These are phyloP conservation scores for Epichloe brachyelytri DNA, from an alignment of 2,329 filamentous ascomycete species.

Conservation along the genomic window DNA sequence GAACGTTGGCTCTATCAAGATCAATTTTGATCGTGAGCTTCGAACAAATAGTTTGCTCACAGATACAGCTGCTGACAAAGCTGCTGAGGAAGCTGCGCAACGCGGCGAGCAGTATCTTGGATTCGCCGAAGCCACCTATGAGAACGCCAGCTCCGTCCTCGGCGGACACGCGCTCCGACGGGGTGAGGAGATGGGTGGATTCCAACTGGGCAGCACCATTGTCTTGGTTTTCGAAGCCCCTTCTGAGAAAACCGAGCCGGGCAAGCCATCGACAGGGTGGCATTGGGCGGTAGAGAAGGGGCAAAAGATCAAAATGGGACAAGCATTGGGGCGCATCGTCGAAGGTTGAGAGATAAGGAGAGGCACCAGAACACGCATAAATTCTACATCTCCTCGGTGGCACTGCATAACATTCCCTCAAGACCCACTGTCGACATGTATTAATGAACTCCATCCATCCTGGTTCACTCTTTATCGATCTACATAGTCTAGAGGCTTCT, in stretches of 20 bases:
- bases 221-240: slow-evolving; percentile 96
- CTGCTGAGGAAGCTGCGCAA: slow-evolving; percentile 64
- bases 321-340: slow-evolving; percentile 67
- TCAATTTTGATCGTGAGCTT: slow-evolving; percentile 93
- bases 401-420: neutral
- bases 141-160: slow-evolving; percentile 60
- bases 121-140: slow-evolving; percentile 85
- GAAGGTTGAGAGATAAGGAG: slow-evolving; percentile 25
- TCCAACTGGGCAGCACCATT: slow-evolving; percentile 88
- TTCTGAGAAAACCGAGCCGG: slow-evolving; percentile 38
- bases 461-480: neutral
- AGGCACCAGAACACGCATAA: neutral
- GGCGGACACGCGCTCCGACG: slow-evolving; percentile 71
- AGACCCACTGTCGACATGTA: neutral
- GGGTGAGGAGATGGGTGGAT: slow-evolving; percentile 97
- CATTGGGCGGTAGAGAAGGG: slow-evolving; percentile 80
- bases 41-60: slow-evolving; percentile 86
- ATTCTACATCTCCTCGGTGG: neutral
- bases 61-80: slow-evolving; percentile 80
- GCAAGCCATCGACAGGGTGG: slow-evolving; percentile 55
- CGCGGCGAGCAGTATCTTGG: slow-evolving; percentile 78
- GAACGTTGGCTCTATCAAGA: slow-evolving; percentile 89
- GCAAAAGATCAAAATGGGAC: slow-evolving; percentile 76
- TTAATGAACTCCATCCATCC: neutral
- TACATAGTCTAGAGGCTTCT: neutral